Evolutionary conservation across 371 early-diverging fungal species (phyloP), one percentile per base, ranked within the genome.

Genomic region (Saksenaea vasiformis): DNA sequence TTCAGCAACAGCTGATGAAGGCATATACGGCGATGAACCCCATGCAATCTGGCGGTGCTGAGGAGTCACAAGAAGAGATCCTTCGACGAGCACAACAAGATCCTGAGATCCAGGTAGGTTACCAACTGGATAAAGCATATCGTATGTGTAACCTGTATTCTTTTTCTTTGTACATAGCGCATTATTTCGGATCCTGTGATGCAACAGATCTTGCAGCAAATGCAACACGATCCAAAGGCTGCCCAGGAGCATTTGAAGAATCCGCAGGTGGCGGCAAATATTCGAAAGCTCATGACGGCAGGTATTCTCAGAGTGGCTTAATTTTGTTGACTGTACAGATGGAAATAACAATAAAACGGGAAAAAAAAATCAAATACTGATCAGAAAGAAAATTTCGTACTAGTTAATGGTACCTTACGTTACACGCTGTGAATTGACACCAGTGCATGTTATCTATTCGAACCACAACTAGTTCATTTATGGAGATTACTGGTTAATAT

Each of bases 141-240:
- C 31, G 24, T 1, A 36, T 1, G 2, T 5, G 14, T 19, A 5
- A 4, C 11, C 10, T 15, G 17, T 56, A 24, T 34, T 51, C 14
- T 43, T 39, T 8, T 51, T 26, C 36, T 5, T 64, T 41, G 53
- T 36, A 8, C n/a, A 24, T 27, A 85, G 77, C 84, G 83, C 60
- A 89, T 97, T 68, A 77, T 98, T 68, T 79, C 75, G 43, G 98
- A 98, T 76, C 99, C 99, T 10, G 91, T 93, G 58, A 98, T 98
- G 99, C 92, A 93, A 71, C 85, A 87, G 74, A 98, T 98, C 65
- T 86, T 98, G 65, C 91, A 94, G 74, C 97, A 97, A 80, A 97
- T 97, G 97, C 95, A 96, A 77, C 84, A 89, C 62, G 94, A 98
- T 73, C 99, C 99, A 17, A 79, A 84, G 63, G 97, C 99, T 35